Evolutionary conservation across 345 rosid species (phyloP), one percentile per base, ranked within the genome.

Genomic region (Gossypium rotundifolium): DNA sequence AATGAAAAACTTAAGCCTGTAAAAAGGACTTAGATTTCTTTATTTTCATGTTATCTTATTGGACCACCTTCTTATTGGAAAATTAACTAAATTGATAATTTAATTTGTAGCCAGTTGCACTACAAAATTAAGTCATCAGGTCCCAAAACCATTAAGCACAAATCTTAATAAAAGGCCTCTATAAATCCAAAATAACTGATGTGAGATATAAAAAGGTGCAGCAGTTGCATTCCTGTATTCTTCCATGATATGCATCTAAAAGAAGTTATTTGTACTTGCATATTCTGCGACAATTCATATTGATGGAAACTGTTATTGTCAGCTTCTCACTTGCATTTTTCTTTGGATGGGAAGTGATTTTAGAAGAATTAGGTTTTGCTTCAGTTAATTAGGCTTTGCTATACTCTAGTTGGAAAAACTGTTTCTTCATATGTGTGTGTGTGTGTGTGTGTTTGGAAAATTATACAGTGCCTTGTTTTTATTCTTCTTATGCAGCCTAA

Each of bases 401-500:
- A 17, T 69, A 51, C 22, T 33, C 13, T 33, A 25, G 62, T 29
- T 65, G 33, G 25, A 53, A 52, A 38, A 64, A 42, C 5, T 38
- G 13, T 23, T 33, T 29, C 2, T 57, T 29, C 22, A 46, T 33
- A 33, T 33, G 1, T 33, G 17, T 3, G 11, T 40, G 12, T 29
- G 29, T 27, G 33, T 33, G 7, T 33, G 40, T 40, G 13, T 70
- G 13, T 23, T 72, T 22, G 17, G 11, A 23, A 45, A 22, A 45
- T 13, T 58, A 45, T 48, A 7, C 52, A 22, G 13, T n/a, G 59
- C 20, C 33, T 29, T 65, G 18, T 14, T 65, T 52, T 22, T 38
- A 59, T 29, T 71, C 53, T 75, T 59, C 72, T 58, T 79, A 9
- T 61, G 80, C 86, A 94, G 97, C 85, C 93, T 77, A 94, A 92